Percentiles rank a stretch among this genome's conserved stretches.
Conservation (phyloP, 2,329 filamentous ascomycete species). For the Teratosphaeriaceae sp. region DNA sequence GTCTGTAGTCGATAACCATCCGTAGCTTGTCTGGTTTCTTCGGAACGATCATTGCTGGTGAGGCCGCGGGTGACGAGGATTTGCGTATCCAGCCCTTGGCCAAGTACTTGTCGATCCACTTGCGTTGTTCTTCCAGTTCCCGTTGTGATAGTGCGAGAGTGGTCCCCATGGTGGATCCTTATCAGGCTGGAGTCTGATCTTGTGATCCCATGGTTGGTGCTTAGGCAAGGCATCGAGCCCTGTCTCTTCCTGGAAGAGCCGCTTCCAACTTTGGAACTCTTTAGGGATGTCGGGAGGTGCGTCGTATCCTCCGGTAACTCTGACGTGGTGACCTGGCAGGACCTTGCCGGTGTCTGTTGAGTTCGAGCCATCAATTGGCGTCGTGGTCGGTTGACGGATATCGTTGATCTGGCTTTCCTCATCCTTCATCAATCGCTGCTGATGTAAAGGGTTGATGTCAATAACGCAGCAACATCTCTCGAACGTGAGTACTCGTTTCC, state of each 20-base stretch:
- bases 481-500: slow-evolving; percentile 11
- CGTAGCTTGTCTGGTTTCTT: slow-evolving; percentile 17
- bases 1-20: slow-evolving; percentile 20
- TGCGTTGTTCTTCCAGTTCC: slow-evolving; percentile 7
- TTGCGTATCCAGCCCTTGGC: slow-evolving; percentile 7
- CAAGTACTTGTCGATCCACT: slow-evolving; percentile 7
- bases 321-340: slow-evolving; percentile 3
- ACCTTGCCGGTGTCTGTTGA: slow-evolving; percentile 6
- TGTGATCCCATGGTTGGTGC: slow-evolving; percentile 11
- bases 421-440: slow-evolving; percentile 8
- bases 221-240: slow-evolving; percentile 9
- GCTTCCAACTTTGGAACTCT: slow-evolving; percentile 10
- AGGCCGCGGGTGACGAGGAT: slow-evolving; percentile 3
- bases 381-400: slow-evolving; percentile 1
- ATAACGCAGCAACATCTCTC: slow-evolving; percentile 7
- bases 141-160: slow-evolving; percentile 7
- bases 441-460: slow-evolving; percentile 4
- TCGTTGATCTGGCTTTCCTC: slow-evolving; percentile 9
- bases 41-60: slow-evolving; percentile 18
- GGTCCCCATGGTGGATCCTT: slow-evolving; percentile 9
- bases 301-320: neutral
- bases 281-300: slow-evolving; percentile 6
- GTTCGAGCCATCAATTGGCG: slow-evolving; percentile 1
- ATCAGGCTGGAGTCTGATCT: slow-evolving; percentile 8
- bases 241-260: slow-evolving; percentile 13